Percentiles rank a stretch among this genome's conserved stretches.
Conservation (phyloP, 805 yeast species). For the Ogataea nitratoaversa region DNA sequence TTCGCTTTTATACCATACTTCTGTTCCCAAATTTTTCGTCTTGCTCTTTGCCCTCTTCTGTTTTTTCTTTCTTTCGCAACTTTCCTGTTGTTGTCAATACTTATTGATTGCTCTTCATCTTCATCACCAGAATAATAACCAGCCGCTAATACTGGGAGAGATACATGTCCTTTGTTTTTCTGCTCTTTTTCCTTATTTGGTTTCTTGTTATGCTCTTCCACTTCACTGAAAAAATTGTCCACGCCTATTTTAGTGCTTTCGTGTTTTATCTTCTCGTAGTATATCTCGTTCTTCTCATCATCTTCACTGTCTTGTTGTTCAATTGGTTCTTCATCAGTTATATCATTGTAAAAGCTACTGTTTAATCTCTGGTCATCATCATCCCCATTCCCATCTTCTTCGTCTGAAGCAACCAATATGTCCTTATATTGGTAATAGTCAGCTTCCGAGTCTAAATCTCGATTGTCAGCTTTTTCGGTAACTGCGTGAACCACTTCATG, state of each 20-base stretch:
- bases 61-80: constrained; percentile 64
- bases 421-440: constrained; percentile 24
- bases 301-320: constrained; percentile 17
- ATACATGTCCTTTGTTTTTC: constrained; percentile 29
- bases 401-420: constrained; percentile 41
- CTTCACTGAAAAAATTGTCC: constrained; percentile 40
- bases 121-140: constrained; percentile 85
- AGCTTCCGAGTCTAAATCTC: constrained; percentile 15
- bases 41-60: constrained; percentile 94
- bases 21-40: constrained; percentile 94
- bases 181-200: constrained; percentile 23
- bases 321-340: constrained; percentile 64
- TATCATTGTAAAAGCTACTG: constrained; percentile 47
- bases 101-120: constrained; percentile 49
- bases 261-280: constrained; percentile 51
- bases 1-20: constrained; percentile 83
- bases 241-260: constrained; percentile 32
- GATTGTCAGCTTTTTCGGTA: constrained; percentile 11
- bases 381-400: constrained; percentile 35
- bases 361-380: constrained; percentile 11
- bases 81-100: constrained; percentile 41
- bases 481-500: too few relatives aligned
- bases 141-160: constrained; percentile 68
- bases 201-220: constrained; percentile 17
- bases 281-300: constrained; percentile 6